Percentiles rank a stretch among this genome's conserved stretches.
These are phyloP conservation scores for Ophiostoma angusticollis DNA, from an alignment of 2,329 filamentous ascomycete genomes.

Conservation along the genomic window DNA sequence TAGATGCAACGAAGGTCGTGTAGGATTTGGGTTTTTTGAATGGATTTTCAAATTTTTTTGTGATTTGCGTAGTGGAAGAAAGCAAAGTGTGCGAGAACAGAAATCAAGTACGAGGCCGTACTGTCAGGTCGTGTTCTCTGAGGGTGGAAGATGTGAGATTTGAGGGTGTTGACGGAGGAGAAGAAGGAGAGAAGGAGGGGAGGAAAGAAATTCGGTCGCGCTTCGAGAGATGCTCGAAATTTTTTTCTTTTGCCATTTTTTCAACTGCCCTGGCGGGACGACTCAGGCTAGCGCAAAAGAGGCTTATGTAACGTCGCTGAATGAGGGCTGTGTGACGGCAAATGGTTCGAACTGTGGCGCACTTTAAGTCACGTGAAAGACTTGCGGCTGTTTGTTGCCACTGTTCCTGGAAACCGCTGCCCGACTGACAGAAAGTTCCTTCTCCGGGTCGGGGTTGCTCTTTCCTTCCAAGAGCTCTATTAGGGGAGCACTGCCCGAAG, in stretches of 20 bases:
- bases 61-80: constrained; percentile 36
- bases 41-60: constrained; percentile 48
- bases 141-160: constrained; percentile 29
- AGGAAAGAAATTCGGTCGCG: constrained; percentile 11
- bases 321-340: no score
- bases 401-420: no score
- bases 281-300: no score
- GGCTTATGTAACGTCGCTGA: no score
- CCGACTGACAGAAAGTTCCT: no score
- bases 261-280: neutral
- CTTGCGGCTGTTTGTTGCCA: no score
- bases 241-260: constrained; percentile 3
- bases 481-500: no score
- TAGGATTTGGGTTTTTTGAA: constrained; percentile 29
- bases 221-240: constrained; percentile 8
- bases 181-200: constrained; percentile 6
- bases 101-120: constrained; percentile 45
- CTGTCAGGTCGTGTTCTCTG: constrained; percentile 21
- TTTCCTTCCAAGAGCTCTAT: no score
- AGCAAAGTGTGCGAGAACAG: constrained; percentile 44
- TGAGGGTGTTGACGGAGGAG: constrained; percentile 23
- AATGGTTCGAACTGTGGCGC: no score
- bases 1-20: constrained; percentile 10
- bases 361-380: no score
- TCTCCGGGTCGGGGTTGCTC: no score